A percentile compares a stretch with the other conserved stretches of the same genome.
Evolutionary conservation across 208 protist genomes (phyloP).

Genomic region (Trypanosoma theileri): DNA sequence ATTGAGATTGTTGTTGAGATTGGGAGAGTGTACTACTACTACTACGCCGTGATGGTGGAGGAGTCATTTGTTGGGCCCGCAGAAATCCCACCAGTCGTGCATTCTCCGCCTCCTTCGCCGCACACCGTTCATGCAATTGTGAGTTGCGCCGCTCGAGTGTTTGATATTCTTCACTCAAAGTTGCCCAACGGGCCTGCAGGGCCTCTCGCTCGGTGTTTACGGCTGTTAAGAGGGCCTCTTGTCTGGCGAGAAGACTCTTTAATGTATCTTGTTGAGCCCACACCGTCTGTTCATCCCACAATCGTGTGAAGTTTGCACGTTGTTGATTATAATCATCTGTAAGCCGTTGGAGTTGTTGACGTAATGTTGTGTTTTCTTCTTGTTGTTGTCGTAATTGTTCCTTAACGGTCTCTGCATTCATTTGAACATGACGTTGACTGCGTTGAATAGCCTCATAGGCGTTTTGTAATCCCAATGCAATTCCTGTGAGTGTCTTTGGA

Average conservation of each 20-base stretch:
- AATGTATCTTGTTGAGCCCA: conserved; percentile 39
- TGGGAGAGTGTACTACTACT: not conserved
- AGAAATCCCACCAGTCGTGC: conserved; percentile 50
- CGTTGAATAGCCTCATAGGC: conserved; percentile 16
- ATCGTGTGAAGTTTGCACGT: conserved; percentile 32
- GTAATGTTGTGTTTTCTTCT: conserved; percentile 8
- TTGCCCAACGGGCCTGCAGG: conserved; percentile 52
- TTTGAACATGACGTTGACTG: conserved; percentile 7
- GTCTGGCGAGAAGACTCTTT: conserved; percentile 52
- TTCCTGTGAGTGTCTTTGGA: conserved; percentile 23
- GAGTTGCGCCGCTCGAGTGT: conserved; percentile 68
- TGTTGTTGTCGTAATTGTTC: conserved; percentile 12
- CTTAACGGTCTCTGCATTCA: not conserved
- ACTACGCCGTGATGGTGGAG: not conserved
- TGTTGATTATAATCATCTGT: conserved; percentile 33
- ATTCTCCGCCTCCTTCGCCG: conserved; percentile 70
- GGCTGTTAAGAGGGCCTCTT: conserved; percentile 45
- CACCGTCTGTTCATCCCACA: conserved; percentile 31
- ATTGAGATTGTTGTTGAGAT: not conserved
- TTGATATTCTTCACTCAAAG: conserved; percentile 63
- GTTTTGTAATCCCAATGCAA: conserved; percentile 14
- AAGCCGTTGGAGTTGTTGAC: conserved; percentile 6
- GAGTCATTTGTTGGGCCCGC: conserved; percentile 13
- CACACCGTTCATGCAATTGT: conserved; percentile 71
- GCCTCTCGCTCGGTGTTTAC: conserved; percentile 61